Evolutionary conservation across 257 asterid genomes (phyloP).

Genomic region (Verbena officinalis): DNA sequence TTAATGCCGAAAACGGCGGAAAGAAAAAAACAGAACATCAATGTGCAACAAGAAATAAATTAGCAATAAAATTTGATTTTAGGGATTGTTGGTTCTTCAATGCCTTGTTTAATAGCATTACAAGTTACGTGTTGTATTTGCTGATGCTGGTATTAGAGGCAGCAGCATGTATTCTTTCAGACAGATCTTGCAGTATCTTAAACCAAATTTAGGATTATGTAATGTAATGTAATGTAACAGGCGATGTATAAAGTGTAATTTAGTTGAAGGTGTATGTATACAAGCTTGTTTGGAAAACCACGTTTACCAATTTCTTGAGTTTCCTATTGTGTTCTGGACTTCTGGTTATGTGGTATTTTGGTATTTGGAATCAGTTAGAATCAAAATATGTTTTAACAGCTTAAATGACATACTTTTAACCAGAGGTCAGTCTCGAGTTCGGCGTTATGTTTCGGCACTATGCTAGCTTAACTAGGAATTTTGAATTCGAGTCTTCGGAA

Average conservation of each 20-base stretch:
- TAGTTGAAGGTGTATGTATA: background rate
- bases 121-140: background rate
- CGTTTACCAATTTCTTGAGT: too few species aligned
- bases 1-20: conserved; percentile 36
- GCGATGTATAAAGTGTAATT: background rate
- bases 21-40: conserved; percentile 25
- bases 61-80: background rate
- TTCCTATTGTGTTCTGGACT: too few species aligned
- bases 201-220: background rate
- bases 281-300: too few species aligned
- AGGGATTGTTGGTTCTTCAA: background rate
- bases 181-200: background rate
- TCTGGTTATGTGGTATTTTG: too few species aligned
- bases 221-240: background rate
- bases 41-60: conserved; percentile 28
- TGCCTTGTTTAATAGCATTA: background rate
- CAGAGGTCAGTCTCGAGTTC: too few species aligned
- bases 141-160: conserved; percentile 14
- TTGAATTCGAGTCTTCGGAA: too few species aligned
- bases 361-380: too few species aligned
- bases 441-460: too few species aligned
- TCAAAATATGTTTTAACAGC: too few species aligned
- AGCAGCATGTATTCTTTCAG: conserved; percentile 19
- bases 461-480: too few species aligned
- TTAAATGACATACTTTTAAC: too few species aligned